Base-by-base conservation (phyloP, 345 rosid species). In the Sonneratia alba region DNA sequence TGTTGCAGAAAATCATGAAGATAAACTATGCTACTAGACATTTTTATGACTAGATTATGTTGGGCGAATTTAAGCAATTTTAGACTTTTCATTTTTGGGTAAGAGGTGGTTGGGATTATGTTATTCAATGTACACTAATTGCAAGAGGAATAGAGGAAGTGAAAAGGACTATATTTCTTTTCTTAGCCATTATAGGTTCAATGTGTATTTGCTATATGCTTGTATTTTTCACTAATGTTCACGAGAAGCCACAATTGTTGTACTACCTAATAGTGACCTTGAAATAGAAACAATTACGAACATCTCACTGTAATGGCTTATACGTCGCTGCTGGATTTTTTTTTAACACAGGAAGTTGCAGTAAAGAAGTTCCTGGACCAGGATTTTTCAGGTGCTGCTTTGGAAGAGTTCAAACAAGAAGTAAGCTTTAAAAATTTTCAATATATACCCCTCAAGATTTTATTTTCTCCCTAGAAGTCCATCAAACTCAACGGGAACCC, bases 341-440 rank as follows among this genome's bases (percentile, higher is more conserved):
- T 71, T 37, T 86, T 42, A 9, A 42, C 45, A 42, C 45, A 96
- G 99, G 99, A 96, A 88, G 99, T 92, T 72, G 98, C 99, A 36
- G 99, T 96, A 72, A 96, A 96, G 89, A 96, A 96, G 85, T 96
- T 92, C 81, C 84, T 96, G 80, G 99, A 96, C 77, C 99, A 96
- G 85, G 99, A 91, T 83, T 92, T 96, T 87, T 96, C 96, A 32
- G 99, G 98, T 63, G 97, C 88, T 78, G 98, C 98, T 73, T 85
- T 96, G 81, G 92, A 85, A 57, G 99, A 96, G 87, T 96, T 96
- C 80, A 92, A 83, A 85, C 87, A 98, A 73, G 99, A 96, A 84
- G 99, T 92, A 91, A 92, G 95, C 80, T 75, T 76, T 68, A 27
- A 67, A 49, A 67, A 49, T 4, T 53, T 57, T 57, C 11, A 19